Conservation (phyloP, 192 early-diverging fungal genomes). For the Dimargaris xerosporica region DNA sequence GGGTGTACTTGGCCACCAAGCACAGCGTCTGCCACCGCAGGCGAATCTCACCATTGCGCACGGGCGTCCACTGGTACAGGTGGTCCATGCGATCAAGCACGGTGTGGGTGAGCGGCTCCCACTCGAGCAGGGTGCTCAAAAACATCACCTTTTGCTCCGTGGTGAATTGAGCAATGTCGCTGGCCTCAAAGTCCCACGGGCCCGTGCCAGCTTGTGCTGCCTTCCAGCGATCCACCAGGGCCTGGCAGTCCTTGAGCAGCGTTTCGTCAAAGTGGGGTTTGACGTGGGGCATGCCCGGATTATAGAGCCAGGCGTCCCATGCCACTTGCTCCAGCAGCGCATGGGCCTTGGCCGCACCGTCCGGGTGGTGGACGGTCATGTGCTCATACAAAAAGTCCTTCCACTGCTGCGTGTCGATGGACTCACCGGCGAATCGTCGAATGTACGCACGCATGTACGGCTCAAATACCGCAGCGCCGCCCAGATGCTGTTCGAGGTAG, state of each 20-base stretch:
- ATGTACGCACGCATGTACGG: conserved; percentile 73
- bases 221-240: conserved; percentile 67
- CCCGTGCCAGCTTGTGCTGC: conserved; percentile 30
- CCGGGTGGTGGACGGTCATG: conserved; percentile 45
- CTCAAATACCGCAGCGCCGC: conserved; percentile 73
- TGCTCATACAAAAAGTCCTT: conserved; percentile 64
- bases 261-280: conserved; percentile 70
- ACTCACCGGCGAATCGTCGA: conserved; percentile 64
- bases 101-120: conserved; percentile 37
- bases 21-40: conserved; percentile 81
- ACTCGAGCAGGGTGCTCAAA: conserved; percentile 55
- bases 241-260: conserved; percentile 63
- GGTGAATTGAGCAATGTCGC: conserved; percentile 53
- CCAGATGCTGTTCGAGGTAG: conserved; percentile 78
- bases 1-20: conserved; percentile 57
- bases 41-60: conserved; percentile 71
- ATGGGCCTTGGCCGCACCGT: conserved; percentile 36
- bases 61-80: conserved; percentile 48
- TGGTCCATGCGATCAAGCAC: conserved; percentile 52
- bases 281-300: conserved; percentile 82
- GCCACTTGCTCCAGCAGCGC: conserved; percentile 62
- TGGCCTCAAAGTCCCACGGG: conserved; percentile 37
- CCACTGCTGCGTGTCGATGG: conserved; percentile 82
- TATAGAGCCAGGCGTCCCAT: conserved; percentile 81
- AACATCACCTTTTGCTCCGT: conserved; percentile 74